Evolutionary conservation across 2,329 filamentous ascomycete genomes (phyloP), one percentile per base, ranked within the genome.

Genomic region (Arthrinium phaeospermum): DNA sequence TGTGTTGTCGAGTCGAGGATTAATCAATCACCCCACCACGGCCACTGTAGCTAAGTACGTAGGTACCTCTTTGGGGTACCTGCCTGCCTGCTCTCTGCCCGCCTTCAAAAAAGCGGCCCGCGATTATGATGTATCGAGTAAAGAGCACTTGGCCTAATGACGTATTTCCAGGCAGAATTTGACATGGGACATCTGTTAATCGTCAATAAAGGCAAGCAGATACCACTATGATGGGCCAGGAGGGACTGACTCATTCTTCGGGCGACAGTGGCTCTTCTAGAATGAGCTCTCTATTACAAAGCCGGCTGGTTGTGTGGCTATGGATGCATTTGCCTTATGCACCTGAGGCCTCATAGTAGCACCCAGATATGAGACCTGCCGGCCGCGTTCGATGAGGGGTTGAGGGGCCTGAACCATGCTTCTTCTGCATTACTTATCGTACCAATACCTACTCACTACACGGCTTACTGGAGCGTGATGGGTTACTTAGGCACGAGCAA

Each of bases 1-100:
- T 64, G 53, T 64, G 57, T n/a, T 64, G 57, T 64, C 57, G 57
- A 64, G 57, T 64, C 57, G 57, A 64, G 57, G 57, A 51, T 51
- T 24, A n/a, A 64, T 37, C 34, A 64, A 64, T 41, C 57, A 64
- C 57, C 57, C 57, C 57, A 64, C 57, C 57, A 57, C 47, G 12
- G 27, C 4, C 13, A 53, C 27, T 30, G 51, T 57, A 61, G 16
- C 53, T 61, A 7, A 5, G n/a, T 57, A 34, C 16, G 24, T 57
- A 34, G 6, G 24, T 53, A 53, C 49, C 27, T 46, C 49, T 53
- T 53, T 53, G 51, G 51, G 51, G 51, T 57, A 34, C 51, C 16
- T 57, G 51, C 51, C 34, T 57, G 22, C 51, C 16, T 57, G 51
- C 51, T 57, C 24, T 53, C 49, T 19, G 53, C 53, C 53, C 53